Evolutionary conservation across 1,284 basidiomycete genomes (phyloP), one percentile per base, ranked within the genome.

Genomic region (Xerocomus cyaneibrunnescens): DNA sequence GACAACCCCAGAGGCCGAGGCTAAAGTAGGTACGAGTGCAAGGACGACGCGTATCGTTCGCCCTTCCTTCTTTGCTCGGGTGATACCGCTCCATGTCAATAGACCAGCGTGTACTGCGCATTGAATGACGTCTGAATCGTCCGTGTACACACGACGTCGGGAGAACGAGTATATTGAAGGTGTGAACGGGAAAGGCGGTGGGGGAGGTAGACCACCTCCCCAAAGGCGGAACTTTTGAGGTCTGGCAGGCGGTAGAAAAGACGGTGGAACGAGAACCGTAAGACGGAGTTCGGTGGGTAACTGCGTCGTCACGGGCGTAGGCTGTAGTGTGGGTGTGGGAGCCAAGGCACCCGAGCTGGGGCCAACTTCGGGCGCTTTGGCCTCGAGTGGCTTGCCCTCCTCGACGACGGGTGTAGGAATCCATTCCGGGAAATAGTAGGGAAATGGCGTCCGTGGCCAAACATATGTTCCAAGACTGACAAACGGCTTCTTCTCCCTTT

Each of bases 41-140:
- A 50, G 79, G 59, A 69, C 76, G 16, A 88, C 67, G 25, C 72
- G 67, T 57, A 87, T 58, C 61, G 86, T 85, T 51, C 72, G 68
- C 17, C 83, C 79, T 57, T 76, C 74, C 56, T 65, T 63, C 45
- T 78, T 69, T 39, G 85, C 85, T 21, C 69, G 66, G 38, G 71
- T 56, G 23, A 81, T 74, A 3, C 74, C 76, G 57, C 75, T 78
- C 87, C 85, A 88, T 16, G 78, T 80, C 8, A 84, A 67, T 68
- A 79, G 77, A 2, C 78, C 83, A 3, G 84, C 75, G 58, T 90
- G 88, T 22, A 87, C 73, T 2, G 89, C 90, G 55, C 89, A 90
- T 27, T 89, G 64, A 51, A 90, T 79, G 50, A 91, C 62, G 56
- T 87, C 82, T 22, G 83, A 86, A 65, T 89, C 87, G 66, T 89